A percentile compares a stretch with the other conserved stretches of the same genome.
phyloP scores from a whole-genome alignment of 345 rosid species.

The Salix dunnii region DNA sequence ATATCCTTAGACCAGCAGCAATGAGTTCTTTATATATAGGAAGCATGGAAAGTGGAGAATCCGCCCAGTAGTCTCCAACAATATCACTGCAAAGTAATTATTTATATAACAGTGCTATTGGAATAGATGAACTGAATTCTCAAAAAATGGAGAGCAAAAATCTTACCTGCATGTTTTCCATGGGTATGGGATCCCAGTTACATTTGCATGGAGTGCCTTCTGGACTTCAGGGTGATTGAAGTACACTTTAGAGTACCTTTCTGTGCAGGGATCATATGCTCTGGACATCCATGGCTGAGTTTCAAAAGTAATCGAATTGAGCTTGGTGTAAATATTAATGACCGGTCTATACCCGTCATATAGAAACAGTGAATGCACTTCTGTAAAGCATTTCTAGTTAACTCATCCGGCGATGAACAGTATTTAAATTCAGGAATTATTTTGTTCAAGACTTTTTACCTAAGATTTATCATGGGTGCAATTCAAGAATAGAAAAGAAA shows the following conservation, averaged over 20 bases:
- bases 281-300: constrained; percentile 95
- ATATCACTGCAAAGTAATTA: constrained; percentile 42
- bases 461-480: neutral
- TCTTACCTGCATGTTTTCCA: constrained; percentile 86
- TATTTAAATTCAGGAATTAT: neutral
- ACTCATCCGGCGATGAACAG: neutral
- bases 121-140: neutral
- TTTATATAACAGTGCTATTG: neutral
- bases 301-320: constrained; percentile 12
- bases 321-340: neutral
- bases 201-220: constrained; percentile 89
- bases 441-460: neutral
- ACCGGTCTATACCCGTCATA: neutral
- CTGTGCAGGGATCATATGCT: constrained; percentile 96
- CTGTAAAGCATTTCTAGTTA: neutral
- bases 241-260: constrained; percentile 66
- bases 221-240: constrained; percentile 89
- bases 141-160: neutral
- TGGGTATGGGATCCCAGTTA: constrained; percentile 59
- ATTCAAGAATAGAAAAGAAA: neutral
- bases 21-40: constrained; percentile 86
- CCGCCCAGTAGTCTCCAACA: constrained; percentile 70
- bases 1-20: constrained; percentile 70
- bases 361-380: neutral
- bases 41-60: constrained; percentile 89